These are phyloP conservation scores for Sporisorium exsertum DNA, from an alignment of 1,284 basidiomycete species.

Conservation along the genomic window DNA sequence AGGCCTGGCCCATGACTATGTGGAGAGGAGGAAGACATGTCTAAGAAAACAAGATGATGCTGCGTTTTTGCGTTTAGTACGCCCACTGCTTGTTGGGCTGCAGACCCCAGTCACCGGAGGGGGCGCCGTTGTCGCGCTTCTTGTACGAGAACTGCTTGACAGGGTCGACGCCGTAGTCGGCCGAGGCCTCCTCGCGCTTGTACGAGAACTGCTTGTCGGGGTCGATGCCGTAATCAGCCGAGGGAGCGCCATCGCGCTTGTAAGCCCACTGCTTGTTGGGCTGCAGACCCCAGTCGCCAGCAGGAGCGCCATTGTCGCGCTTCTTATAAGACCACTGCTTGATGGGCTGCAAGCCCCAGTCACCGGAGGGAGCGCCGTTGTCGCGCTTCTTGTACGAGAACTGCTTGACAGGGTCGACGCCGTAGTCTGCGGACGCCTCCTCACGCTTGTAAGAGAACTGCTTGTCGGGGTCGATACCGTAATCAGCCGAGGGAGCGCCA, in stretches of 20 bases:
- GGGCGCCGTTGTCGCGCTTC: conserved; percentile 23
- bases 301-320: conserved; percentile 15
- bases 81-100: conserved; percentile 14
- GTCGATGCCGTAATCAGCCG: conserved; percentile 26
- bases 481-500: conserved; percentile 21
- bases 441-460: conserved; percentile 32
- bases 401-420: conserved; percentile 15
- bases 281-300: conserved; percentile 19
- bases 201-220: conserved; percentile 20
- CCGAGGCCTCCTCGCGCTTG: conserved; percentile 28
- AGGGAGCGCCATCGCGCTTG: conserved; percentile 24
- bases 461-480: conserved; percentile 8
- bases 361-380: conserved; percentile 24
- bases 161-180: conserved; percentile 23
- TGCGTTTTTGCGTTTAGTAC: conserved; percentile 27
- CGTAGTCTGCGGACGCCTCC: conserved; percentile 26
- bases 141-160: conserved; percentile 21
- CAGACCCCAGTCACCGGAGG: conserved; percentile 12
- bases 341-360: conserved; percentile 23
- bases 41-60: neutral
- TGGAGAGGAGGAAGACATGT: neutral
- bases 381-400: conserved; percentile 32
- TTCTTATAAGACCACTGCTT: conserved; percentile 29
- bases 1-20: neutral
- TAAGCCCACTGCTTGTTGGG: conserved; percentile 19